Evolutionary conservation across 2,329 filamentous ascomycete species (phyloP), one percentile per base, ranked within the genome.

Genomic region (Hymenoscyphus fraxineus): DNA sequence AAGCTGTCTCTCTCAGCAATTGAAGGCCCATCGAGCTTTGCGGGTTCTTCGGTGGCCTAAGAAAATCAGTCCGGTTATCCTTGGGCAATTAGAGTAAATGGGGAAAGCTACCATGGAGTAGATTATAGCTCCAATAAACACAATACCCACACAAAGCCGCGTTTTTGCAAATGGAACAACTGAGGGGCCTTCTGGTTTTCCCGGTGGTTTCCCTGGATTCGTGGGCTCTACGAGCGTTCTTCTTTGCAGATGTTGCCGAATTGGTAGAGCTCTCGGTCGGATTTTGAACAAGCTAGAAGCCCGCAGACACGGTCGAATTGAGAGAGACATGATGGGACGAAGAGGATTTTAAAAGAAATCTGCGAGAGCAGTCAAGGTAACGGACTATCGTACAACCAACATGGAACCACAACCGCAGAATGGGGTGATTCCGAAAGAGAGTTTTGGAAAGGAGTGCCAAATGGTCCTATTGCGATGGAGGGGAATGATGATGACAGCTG

Each of bases 1-100:
- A 92, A 83, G 68, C 86, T 87, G 77, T 98, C 95, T 72, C 91
- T 87, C 75, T 97, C 91, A 72, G 92, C 93, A 70, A 97, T 91
- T 51, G 89, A 85, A 38, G 90, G 83, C 58, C 80, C 74, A 71
- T 93, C 90, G 73, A 86, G 79, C 62, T 75, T 79, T 77, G 64
- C 60, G 27, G 71, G 70, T 64, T 75, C 69, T 38, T 74, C 72
- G 44, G 74, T 75, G 31, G 64, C 68, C 75, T 76, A 40, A 41
- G 65, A 15, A 13, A n/a, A 60, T 73, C 59, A 73, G 64, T 59
- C 70, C 66, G 55, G 31, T 22, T 15, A 31, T 19, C 58, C 12
- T 12, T 13, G 40, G 32, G 41, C 32, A 13, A 31, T 27, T 10
- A 32, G 7, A 7, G 12, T 6, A 27, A 27, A 35, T 35, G 27